phyloP scores from a whole-genome alignment of 768 basidiomycete genomes.

The Hygrocybe punicea region DNA sequence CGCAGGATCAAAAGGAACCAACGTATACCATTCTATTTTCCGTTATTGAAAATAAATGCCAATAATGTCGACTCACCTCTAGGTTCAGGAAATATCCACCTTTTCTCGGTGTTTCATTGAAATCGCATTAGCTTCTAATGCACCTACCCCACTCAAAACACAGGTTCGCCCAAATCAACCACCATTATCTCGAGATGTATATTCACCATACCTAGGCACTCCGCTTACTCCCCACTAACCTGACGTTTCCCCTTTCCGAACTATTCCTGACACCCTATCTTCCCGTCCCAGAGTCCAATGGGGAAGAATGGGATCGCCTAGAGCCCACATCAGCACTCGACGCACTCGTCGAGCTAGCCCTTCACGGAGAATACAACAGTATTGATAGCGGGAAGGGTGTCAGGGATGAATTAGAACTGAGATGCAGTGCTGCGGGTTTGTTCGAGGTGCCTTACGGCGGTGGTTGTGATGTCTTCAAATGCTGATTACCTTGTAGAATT shows the following conservation, averaged over 20 bases:
- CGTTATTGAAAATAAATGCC: neutral
- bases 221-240: conserved; percentile 44
- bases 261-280: conserved; percentile 70
- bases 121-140: conserved; percentile 88
- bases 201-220: conserved; percentile 37
- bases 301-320: conserved; percentile 90
- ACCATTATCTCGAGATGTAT: conserved; percentile 6
- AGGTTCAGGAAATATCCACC: conserved; percentile 56
- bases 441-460: conserved; percentile 62
- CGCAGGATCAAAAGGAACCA: conserved; percentile 64
- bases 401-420: conserved; percentile 68
- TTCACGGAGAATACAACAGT: conserved; percentile 89
- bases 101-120: conserved; percentile 81
- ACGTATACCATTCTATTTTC: conserved; percentile 40
- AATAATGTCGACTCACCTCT: neutral
- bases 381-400: conserved; percentile 52
- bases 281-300: conserved; percentile 76
- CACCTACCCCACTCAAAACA: conserved; percentile 81
- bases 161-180: conserved; percentile 49
- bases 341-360: conserved; percentile 71
- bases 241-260: conserved; percentile 61
- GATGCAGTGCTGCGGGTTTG: conserved; percentile 71
- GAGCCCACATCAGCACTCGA: conserved; percentile 79
- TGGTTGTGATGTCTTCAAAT: neutral
- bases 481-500: conserved; percentile 49